Conservation (phyloP, 148 eudicot species). For the Silene conica region DNA sequence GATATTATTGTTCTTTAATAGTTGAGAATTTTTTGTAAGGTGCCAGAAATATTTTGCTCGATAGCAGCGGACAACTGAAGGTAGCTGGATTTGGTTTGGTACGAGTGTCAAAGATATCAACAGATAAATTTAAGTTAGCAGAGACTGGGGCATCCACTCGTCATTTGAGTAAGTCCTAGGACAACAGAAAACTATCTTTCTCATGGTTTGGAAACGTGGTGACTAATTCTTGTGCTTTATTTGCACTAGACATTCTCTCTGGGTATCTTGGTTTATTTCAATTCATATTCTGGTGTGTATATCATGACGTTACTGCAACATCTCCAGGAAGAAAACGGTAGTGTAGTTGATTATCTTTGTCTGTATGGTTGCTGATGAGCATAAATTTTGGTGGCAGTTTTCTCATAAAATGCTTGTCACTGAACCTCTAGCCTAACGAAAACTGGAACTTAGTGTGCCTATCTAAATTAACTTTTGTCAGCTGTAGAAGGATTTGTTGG, state of each 20-base stretch:
- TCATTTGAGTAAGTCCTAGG: conserved; percentile 53
- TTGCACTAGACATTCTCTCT: neutral
- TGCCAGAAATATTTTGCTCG: conserved; percentile 99
- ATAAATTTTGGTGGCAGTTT: neutral
- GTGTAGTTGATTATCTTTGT: neutral
- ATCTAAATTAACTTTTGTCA: neutral
- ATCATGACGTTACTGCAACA: neutral
- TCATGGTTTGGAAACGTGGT: neutral
- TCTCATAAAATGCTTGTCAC: neutral
- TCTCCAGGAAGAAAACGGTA: neutral
- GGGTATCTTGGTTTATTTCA: neutral
- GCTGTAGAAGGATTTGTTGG: neutral
- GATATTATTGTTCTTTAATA: conserved; percentile 47
- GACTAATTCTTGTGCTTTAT: neutral
- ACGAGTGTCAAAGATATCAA: conserved; percentile 61
- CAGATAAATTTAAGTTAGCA: conserved; percentile 60
- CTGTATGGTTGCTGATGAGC: neutral
- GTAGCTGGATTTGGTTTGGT: conserved; percentile 87
- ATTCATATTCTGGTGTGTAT: neutral
- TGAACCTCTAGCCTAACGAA: neutral
- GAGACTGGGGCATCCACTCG: conserved; percentile 47
- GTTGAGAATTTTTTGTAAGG: conserved; percentile 81
- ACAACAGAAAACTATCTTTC: neutral
- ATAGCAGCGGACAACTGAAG: conserved; percentile 80
- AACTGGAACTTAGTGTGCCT: neutral